Evolutionary conservation across 192 early-diverging fungal species (phyloP).

Genomic region (Podila minutissima): DNA sequence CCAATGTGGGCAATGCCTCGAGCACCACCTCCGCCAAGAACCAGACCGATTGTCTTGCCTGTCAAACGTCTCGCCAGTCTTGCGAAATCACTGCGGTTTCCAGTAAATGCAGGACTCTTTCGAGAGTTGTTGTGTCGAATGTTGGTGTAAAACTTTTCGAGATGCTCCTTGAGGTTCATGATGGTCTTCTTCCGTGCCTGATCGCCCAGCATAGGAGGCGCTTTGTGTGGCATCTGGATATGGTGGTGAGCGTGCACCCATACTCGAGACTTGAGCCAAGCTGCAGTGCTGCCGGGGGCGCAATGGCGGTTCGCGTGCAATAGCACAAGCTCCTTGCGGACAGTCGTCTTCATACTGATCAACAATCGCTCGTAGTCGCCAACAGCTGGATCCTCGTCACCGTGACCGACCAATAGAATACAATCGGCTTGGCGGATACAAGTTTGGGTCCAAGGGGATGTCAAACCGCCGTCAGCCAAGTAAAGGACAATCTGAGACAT

Average conservation of each 20-base stretch:
- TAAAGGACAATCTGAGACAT: slow-evolving; percentile 88
- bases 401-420: slow-evolving; percentile 92
- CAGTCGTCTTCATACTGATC: slow-evolving; percentile 95
- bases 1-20: slow-evolving; percentile 94
- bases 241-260: slow-evolving; percentile 99
- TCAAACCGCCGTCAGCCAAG: slow-evolving; percentile 92
- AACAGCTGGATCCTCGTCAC: slow-evolving; percentile 87
- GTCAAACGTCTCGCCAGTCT: slow-evolving; percentile 93
- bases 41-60: slow-evolving; percentile 91
- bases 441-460: slow-evolving; percentile 92
- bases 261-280: slow-evolving; percentile 84
- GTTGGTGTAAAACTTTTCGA: slow-evolving; percentile 72
- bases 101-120: slow-evolving; percentile 45
- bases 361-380: slow-evolving; percentile 94
- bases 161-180: slow-evolving; percentile 69
- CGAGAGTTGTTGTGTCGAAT: slow-evolving; percentile 55
- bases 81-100: slow-evolving; percentile 61
- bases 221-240: slow-evolving; percentile 78
- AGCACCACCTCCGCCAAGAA: slow-evolving; percentile 97
- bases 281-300: slow-evolving; percentile 82
- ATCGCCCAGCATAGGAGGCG: slow-evolving; percentile 46
- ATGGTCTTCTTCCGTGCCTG: slow-evolving; percentile 63
- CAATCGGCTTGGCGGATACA: slow-evolving; percentile 98
- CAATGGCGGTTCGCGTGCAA: slow-evolving; percentile 84
- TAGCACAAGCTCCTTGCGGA: slow-evolving; percentile 96